Evolutionary conservation across 257 asterid species (phyloP), one percentile per base, ranked within the genome.

Genomic region (Hygrophila difformis): DNA sequence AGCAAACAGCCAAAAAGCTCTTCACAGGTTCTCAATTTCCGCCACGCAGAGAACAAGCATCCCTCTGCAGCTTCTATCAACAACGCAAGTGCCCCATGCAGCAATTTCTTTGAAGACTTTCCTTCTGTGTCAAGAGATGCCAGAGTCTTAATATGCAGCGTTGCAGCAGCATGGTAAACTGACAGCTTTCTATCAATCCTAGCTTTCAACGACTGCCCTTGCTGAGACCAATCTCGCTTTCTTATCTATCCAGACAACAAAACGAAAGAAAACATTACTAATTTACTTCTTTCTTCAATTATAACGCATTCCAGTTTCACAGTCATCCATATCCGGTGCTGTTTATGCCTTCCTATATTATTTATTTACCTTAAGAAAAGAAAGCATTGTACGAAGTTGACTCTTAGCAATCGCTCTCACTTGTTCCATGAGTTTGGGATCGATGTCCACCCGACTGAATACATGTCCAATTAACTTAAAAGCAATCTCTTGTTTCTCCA

Each of bases 201-300:
- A 36, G 64, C 79, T 86, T 80, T 91, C 64, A 91, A 69, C 51
- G 55, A 54, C 50, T 79, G 96, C 57, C 99, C 98, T 53, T 91
- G 96, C 63, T 78, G 94, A 2, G 94, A 62, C 99, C 99, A 91
- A 59, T 81, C 94, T 6, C 82, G 81, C 79, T 81, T 91, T 70
- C 87, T 76, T 52, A 79, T 77, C 99, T 91, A 84, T 62, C 53
- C 70, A 51, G 26, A 36, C 35, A 61, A 65, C 35, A 63, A 58
- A 73, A 47, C 35, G 15, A 66, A 51, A 35, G 39, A 36, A 62
- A 51, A 40, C 57, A 49, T 35, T 52, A 8, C 8, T 26, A 26
- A 26, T 22, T 31, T 20, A 43, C 28, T 31, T 7, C 47, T 35
- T 56, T 12, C 16, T 22, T 33, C 18, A n/a, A 52, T 54, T 51